Evolutionary conservation across 1,284 basidiomycete species (phyloP).

Genomic region (Rhizoctonia solani): DNA sequence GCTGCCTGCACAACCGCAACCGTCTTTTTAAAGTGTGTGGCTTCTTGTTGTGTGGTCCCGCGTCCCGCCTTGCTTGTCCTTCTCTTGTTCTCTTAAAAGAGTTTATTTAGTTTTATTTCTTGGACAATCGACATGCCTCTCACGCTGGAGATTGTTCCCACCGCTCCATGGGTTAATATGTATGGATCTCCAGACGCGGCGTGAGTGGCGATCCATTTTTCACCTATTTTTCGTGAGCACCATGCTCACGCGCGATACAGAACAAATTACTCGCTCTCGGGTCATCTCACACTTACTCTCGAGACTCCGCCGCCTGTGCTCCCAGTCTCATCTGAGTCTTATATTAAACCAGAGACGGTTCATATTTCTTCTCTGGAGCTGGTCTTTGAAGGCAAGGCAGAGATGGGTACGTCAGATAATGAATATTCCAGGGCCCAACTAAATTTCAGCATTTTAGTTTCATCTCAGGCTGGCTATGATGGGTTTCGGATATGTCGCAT

Average conservation of each 20-base stretch:
- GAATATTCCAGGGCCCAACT: neutral
- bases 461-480: conserved; percentile 62
- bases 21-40: conserved; percentile 6
- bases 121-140: conserved; percentile 57
- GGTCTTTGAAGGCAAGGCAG: conserved; percentile 77
- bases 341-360: conserved; percentile 43
- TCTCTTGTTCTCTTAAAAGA: neutral
- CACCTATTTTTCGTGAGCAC: neutral
- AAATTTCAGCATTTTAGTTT: conserved; percentile 47
- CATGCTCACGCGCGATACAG: conserved; percentile 52
- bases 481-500: conserved; percentile 66
- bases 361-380: conserved; percentile 64
- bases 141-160: conserved; percentile 62
- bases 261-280: conserved; percentile 75
- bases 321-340: conserved; percentile 48
- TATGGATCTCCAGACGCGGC: conserved; percentile 65
- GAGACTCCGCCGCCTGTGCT: conserved; percentile 55
- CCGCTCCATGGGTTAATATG: conserved; percentile 60
- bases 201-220: conserved; percentile 53
- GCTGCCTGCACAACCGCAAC: too few species aligned
- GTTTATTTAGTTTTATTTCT: neutral
- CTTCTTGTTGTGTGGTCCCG: conserved; percentile 5
- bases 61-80: conserved; percentile 9
- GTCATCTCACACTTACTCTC: conserved; percentile 65
- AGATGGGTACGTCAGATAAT: conserved; percentile 43